Evolutionary conservation across 768 basidiomycete species (phyloP).

Genomic region (Agrocybe praecox): DNA sequence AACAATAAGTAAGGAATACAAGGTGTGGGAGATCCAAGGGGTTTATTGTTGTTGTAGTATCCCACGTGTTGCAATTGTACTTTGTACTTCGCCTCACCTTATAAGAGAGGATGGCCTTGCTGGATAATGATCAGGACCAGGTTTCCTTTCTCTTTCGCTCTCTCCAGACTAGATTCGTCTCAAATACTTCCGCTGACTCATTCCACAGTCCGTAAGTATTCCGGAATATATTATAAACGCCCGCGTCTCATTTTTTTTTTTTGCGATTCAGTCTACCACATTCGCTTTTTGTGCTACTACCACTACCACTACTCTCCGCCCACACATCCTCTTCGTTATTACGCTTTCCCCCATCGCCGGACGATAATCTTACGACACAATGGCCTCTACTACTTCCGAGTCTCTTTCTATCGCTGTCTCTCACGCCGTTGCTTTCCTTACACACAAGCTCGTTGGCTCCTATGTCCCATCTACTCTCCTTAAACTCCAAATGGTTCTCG

Average conservation of each 20-base stretch:
- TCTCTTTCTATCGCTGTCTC: conserved; percentile 69
- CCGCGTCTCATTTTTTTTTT: conserved; percentile 9
- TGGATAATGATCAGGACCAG: conserved; percentile 25
- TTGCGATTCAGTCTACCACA: conserved; percentile 6
- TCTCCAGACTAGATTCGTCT: conserved; percentile 22
- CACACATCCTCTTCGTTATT: conserved; percentile 24
- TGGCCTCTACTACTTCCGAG: conserved; percentile 43
- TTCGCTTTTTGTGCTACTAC: conserved; percentile 17
- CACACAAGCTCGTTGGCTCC: conserved; percentile 57
- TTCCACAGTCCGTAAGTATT: conserved; percentile 11
- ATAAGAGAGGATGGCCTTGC: conserved; percentile 9
- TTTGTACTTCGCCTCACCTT: conserved; percentile 18
- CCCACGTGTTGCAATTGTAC: conserved; percentile 13
- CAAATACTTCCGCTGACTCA: conserved; percentile 8
- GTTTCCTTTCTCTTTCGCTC: conserved; percentile 28
- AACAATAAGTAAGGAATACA: conserved; percentile 6
- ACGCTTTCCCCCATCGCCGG: conserved; percentile 61
- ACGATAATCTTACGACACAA: conserved; percentile 50
- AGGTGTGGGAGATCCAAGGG: conserved; percentile 15
- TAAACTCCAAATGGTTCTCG: conserved; percentile 71
- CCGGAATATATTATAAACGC: conserved; percentile 18
- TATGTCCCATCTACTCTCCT: conserved; percentile 65
- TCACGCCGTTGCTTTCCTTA: conserved; percentile 76
- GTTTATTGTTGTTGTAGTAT: conserved; percentile 21
- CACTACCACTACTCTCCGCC: conserved; percentile 19